Conservation (phyloP, 441 rosid species). For the Pelargonium australe region DNA sequence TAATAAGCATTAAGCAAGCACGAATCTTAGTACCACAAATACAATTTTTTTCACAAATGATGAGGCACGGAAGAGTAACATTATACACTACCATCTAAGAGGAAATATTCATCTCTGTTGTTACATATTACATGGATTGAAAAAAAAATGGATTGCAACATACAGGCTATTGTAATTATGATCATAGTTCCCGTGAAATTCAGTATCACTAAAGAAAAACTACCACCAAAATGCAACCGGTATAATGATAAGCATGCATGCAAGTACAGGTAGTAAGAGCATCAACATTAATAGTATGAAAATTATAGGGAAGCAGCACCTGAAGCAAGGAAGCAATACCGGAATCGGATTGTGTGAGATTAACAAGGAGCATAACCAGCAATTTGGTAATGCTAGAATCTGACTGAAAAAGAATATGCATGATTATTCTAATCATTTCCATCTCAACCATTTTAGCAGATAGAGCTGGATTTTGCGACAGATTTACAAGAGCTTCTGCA, state of each 20-base stretch:
- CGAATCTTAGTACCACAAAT: constrained; percentile 8
- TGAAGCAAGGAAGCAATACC: constrained; percentile 80
- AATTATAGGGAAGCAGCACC: constrained; percentile 32
- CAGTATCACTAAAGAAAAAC: not conserved
- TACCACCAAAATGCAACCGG: not conserved
- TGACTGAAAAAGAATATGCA: constrained; percentile 66
- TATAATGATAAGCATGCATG: not conserved
- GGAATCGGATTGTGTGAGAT: constrained; percentile 69
- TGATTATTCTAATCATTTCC: constrained; percentile 51
- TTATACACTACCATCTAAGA: too few species aligned
- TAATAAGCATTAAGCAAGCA: constrained; percentile 27
- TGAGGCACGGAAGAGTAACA: too few species aligned
- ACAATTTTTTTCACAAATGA: not conserved
- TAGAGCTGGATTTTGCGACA: constrained; percentile 61
- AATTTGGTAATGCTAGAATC: constrained; percentile 46
- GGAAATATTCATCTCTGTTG: too few species aligned
- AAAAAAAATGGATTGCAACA: not conserved
- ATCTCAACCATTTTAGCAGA: constrained; percentile 56
- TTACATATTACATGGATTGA: too few species aligned
- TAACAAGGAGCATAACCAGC: constrained; percentile 84
- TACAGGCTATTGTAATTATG: not conserved
- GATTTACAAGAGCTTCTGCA: constrained; percentile 78
- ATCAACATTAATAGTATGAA: not conserved
- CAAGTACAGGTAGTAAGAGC: not conserved
- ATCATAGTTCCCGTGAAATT: not conserved